Conservation (phyloP, 305 asterid genomes). For the Fraxinus nigra region DNA sequence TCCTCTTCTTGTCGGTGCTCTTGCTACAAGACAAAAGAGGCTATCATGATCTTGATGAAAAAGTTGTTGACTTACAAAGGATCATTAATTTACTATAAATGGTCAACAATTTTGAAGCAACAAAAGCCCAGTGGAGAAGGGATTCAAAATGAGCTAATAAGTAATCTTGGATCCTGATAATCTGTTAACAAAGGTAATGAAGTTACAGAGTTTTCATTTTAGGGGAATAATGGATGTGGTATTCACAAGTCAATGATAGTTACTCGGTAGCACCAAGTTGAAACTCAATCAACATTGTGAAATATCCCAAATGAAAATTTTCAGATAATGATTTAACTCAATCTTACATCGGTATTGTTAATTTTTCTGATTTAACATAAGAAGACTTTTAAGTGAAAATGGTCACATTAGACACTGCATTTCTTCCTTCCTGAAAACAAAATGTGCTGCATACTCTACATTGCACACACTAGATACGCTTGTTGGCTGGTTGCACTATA, state of each 20-base stretch:
- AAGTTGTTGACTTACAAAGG: slow-evolving; percentile 3
- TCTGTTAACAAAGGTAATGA: neutral
- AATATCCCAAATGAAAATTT: neutral
- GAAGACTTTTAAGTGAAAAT: neutral
- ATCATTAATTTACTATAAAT: neutral
- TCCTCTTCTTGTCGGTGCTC: slow-evolving; percentile 71
- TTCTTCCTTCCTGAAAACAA: slow-evolving; percentile 3
- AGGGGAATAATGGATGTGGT: slow-evolving; percentile 1
- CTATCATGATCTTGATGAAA: slow-evolving; percentile 1
- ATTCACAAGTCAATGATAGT: neutral
- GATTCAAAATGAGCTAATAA: neutral
- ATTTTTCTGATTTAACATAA: neutral
- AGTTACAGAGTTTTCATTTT: neutral
- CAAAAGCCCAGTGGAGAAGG: neutral
- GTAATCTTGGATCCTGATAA: neutral
- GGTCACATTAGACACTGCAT: slow-evolving; percentile 8
- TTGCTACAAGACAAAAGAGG: slow-evolving; percentile 42
- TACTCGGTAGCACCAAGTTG: neutral
- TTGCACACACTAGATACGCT: neutral
- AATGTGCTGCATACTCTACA: neutral
- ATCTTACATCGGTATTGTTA: neutral
- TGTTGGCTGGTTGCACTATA: neutral
- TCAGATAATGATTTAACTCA: neutral
- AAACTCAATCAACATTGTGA: neutral
- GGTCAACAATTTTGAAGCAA: neutral